Conservation (phyloP, 306 rosid genomes). For the Malus fusca region DNA sequence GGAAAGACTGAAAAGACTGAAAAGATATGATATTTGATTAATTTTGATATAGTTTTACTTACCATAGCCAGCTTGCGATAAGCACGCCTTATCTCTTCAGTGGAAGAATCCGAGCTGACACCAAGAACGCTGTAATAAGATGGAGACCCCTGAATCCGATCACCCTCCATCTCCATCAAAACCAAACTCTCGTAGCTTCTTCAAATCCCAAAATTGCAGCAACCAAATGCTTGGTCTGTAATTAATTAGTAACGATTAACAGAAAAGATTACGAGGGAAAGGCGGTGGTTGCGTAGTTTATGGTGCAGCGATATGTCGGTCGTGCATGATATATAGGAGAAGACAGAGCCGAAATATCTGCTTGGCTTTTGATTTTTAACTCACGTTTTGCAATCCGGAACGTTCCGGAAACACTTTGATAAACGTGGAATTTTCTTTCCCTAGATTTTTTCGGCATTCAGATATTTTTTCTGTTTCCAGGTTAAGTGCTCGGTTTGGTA, state of each 20-base stretch:
- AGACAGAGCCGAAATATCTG: neutral
- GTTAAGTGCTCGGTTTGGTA: no score
- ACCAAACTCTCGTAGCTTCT: neutral
- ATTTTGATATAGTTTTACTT: neutral
- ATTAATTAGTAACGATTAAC: no score
- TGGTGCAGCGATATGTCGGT: neutral
- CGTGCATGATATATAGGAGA: neutral
- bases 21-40: neutral
- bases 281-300: neutral
- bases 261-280: neutral
- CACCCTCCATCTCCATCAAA: constrained; percentile 21
- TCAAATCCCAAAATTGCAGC: neutral
- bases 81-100: constrained; percentile 65
- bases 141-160: neutral
- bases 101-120: constrained; percentile 37
- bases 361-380: neutral
- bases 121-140: constrained; percentile 67
- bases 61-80: constrained; percentile 82
- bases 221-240: neutral
- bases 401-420: neutral
- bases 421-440: neutral
- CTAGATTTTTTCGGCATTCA: neutral
- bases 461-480: neutral
- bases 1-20: no score
- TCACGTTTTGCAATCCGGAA: neutral